These are phyloP conservation scores for Aphanomyces invadans DNA, from an alignment of 352 stramenopile genomes.

Conservation along the genomic window DNA sequence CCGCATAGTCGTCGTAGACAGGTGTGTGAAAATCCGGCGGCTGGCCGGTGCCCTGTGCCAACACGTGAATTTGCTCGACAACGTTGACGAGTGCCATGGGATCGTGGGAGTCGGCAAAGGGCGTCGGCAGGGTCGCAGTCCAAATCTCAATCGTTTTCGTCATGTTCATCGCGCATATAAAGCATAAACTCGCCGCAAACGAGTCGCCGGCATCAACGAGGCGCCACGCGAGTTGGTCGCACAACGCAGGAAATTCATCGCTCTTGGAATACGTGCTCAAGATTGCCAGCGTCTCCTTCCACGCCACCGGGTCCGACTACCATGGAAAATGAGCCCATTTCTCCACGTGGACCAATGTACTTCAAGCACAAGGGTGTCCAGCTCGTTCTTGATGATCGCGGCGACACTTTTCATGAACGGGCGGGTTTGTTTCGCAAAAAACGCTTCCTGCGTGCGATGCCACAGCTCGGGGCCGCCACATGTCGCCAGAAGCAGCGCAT, in stretches of 20 bases:
- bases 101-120: constrained; percentile 43
- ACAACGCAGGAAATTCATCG: constrained; percentile 95
- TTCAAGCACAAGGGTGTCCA: constrained; percentile 71
- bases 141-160: constrained; percentile 72
- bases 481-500: constrained; percentile 92
- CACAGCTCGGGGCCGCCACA: constrained; percentile 93
- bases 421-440: constrained; percentile 87
- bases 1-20: constrained; percentile 74
- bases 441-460: constrained; percentile 93
- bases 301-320: constrained; percentile 88
- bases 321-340: constrained; percentile 21
- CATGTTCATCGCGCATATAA: constrained; percentile 92
- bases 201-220: constrained; percentile 88
- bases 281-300: constrained; percentile 96
- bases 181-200: constrained; percentile 91
- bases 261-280: constrained; percentile 96
- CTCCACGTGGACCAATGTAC: constrained; percentile 1
- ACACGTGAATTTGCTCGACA: constrained; percentile 94
- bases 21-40: constrained; percentile 23
- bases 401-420: constrained; percentile 94
- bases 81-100: constrained; percentile 50
- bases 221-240: constrained; percentile 87
- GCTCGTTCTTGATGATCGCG: constrained; percentile 93
- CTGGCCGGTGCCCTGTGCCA: constrained; percentile 81
- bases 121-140: constrained; percentile 45